These are phyloP conservation scores for Tillandsia fasciculata DNA, from an alignment of 176 grass and related monocot species.

Conservation along the genomic window DNA sequence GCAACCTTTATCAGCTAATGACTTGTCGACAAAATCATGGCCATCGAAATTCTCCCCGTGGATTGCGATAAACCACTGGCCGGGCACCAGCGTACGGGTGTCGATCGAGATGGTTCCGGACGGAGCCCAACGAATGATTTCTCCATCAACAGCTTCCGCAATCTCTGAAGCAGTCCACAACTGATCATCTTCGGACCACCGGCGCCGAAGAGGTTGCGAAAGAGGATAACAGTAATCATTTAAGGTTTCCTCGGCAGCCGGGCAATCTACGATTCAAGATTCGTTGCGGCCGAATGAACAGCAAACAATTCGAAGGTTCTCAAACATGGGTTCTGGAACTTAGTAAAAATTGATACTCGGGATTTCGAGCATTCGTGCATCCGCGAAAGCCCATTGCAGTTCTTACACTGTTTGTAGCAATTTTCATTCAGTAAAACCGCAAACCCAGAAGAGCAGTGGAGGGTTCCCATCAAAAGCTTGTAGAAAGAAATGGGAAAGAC, in stretches of 20 bases:
- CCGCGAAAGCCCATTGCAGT: background rate
- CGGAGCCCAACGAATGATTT: background rate
- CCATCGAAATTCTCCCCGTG: background rate
- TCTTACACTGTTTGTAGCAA: background rate
- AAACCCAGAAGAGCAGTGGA: background rate
- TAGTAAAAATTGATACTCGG: background rate
- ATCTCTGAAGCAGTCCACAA: constrained; percentile 10
- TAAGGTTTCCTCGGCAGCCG: background rate
- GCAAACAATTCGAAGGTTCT: background rate
- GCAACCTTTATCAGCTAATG: background rate
- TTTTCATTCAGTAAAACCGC: background rate
- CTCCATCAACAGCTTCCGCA: constrained; percentile 1
- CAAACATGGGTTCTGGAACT: background rate
- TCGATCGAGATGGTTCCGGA: constrained; percentile 3
- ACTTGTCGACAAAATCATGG: background rate
- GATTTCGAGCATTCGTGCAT: background rate
- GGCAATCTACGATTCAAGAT: background rate
- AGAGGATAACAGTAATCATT: background rate
- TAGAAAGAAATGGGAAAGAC: background rate
- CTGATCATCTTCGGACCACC: background rate
- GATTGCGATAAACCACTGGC: constrained; percentile 6
- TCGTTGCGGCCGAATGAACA: background rate
- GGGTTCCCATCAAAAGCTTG: background rate
- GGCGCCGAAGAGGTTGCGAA: background rate
- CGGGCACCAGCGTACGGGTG: constrained; percentile 1